Conservation (phyloP, 352 stramenopile genomes). For the Phytophthora podocarpi region DNA sequence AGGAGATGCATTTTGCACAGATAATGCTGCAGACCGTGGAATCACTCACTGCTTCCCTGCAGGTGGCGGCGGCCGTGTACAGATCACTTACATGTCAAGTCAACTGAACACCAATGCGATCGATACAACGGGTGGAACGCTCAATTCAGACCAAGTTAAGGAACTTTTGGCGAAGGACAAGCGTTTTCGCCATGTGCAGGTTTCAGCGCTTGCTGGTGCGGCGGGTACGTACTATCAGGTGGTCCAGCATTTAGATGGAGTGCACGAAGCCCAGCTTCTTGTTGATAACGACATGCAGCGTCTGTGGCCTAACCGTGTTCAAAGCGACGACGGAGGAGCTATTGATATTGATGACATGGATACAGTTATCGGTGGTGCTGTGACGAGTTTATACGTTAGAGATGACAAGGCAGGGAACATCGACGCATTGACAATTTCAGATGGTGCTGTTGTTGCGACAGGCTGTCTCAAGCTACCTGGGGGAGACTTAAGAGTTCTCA, state of each 20-base stretch:
- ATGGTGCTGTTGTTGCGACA: conserved; percentile 57
- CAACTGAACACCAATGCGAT: conserved; percentile 60
- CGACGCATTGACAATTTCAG: conserved; percentile 44
- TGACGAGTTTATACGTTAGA: conserved; percentile 51
- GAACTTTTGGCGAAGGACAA: conserved; percentile 33
- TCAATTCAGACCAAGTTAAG: conserved; percentile 27
- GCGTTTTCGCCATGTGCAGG: conserved; percentile 42
- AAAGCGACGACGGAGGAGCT: conserved; percentile 23
- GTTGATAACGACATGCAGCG: conserved; percentile 46
- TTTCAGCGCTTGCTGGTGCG: conserved; percentile 53
- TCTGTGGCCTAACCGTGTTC: conserved; percentile 35
- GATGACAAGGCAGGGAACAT: conserved; percentile 27
- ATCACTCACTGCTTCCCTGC: conserved; percentile 57
- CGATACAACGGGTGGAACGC: conserved; percentile 54
- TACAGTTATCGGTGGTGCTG: conserved; percentile 44
- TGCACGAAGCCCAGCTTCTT: conserved; percentile 50
- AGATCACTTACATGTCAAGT: conserved; percentile 73
- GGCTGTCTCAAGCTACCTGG: conserved; percentile 33
- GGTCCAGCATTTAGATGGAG: conserved; percentile 51
- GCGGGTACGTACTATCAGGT: conserved; percentile 72
- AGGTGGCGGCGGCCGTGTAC: conserved; percentile 66
- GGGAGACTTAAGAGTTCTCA: conserved; percentile 52
- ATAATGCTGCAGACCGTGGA: conserved; percentile 25
- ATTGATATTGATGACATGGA: conserved; percentile 34
- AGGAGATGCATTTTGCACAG: conserved; percentile 53